Evolutionary conservation across 495 filamentous ascomycete species (phyloP).

Genomic region (Penicillium psychrofluorescens): DNA sequence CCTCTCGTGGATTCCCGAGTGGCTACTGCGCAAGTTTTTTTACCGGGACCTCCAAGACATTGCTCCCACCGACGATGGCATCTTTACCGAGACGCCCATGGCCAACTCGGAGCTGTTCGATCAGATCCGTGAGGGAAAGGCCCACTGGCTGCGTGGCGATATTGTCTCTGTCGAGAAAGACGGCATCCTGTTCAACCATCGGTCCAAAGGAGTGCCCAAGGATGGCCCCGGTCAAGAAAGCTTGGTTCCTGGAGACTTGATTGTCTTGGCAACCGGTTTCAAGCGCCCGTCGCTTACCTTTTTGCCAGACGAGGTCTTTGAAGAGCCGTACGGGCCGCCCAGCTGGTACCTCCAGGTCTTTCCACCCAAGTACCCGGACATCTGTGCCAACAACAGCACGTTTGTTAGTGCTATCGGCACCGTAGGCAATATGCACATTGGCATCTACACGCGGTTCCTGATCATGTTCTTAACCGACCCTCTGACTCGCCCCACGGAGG

Average conservation of each 20-base stretch:
- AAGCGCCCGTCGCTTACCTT: constrained; percentile 65
- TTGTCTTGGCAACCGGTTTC: constrained; percentile 80
- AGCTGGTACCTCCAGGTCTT: constrained; percentile 88
- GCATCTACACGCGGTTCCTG: constrained; percentile 78
- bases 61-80: constrained; percentile 54
- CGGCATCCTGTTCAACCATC: constrained; percentile 63
- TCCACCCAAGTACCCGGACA: constrained; percentile 51
- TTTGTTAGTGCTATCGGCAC: constrained; percentile 74
- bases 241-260: constrained; percentile 62
- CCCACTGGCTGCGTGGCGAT: constrained; percentile 75
- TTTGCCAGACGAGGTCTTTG: constrained; percentile 63
- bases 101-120: constrained; percentile 75
- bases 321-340: constrained; percentile 64
- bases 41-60: constrained; percentile 78
- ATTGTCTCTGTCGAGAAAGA: constrained; percentile 56
- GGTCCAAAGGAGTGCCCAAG: constrained; percentile 64
- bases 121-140: constrained; percentile 67
- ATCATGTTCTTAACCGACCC: constrained; percentile 82
- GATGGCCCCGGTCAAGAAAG: constrained; percentile 60
- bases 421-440: constrained; percentile 82
- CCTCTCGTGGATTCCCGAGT: constrained; percentile 71
- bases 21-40: constrained; percentile 68
- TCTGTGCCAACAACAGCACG: constrained; percentile 78
- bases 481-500: constrained; percentile 59
- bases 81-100: constrained; percentile 79